Percentiles rank a stretch among this genome's conserved stretches.
phyloP scores from a whole-genome alignment of 2,329 filamentous ascomycete species.

The Talaromyces sp. region DNA sequence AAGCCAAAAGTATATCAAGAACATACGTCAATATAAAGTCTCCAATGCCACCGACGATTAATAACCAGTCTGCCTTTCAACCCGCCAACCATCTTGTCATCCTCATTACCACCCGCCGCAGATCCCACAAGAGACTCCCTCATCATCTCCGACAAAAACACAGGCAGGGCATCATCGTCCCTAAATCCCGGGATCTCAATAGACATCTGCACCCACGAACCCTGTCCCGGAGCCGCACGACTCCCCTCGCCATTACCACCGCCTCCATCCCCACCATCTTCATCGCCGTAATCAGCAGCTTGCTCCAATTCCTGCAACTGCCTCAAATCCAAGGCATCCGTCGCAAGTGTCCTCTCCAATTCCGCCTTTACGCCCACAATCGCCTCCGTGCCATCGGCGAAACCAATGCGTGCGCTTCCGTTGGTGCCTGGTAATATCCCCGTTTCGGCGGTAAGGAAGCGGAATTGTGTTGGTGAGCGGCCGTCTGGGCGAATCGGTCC shows the following conservation, averaged over 20 bases:
- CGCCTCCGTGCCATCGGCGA: constrained; percentile 92
- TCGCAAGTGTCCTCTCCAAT: constrained; percentile 67
- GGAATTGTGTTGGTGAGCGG: constrained; percentile 78
- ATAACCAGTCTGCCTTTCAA: constrained; percentile 72
- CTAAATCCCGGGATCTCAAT: constrained; percentile 88
- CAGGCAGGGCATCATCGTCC: constrained; percentile 85
- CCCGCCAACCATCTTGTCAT: constrained; percentile 65
- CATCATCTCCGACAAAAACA: constrained; percentile 85
- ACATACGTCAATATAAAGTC: constrained; percentile 86
- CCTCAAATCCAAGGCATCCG: constrained; percentile 35
- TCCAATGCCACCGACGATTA: constrained; percentile 92
- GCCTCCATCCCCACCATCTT: constrained; percentile 22
- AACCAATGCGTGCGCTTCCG: constrained; percentile 88
- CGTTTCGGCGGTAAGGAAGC: constrained; percentile 83
- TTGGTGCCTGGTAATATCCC: constrained; percentile 86
- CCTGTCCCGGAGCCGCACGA: constrained; percentile 42
- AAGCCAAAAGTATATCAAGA: constrained; percentile 3
- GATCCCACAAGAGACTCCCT: constrained; percentile 72
- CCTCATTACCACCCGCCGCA: constrained; percentile 68
- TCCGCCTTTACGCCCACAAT: constrained; percentile 95
- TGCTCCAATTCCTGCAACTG: constrained; percentile 40
- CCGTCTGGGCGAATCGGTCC: constrained; percentile 82
- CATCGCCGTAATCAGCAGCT: constrained; percentile 19
- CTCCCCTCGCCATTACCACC: constrained; percentile 27
- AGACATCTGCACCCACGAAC: constrained; percentile 80